phyloP scores from a whole-genome alignment of 2,329 filamentous ascomycete species.

The Ophiosphaerella korrae region DNA sequence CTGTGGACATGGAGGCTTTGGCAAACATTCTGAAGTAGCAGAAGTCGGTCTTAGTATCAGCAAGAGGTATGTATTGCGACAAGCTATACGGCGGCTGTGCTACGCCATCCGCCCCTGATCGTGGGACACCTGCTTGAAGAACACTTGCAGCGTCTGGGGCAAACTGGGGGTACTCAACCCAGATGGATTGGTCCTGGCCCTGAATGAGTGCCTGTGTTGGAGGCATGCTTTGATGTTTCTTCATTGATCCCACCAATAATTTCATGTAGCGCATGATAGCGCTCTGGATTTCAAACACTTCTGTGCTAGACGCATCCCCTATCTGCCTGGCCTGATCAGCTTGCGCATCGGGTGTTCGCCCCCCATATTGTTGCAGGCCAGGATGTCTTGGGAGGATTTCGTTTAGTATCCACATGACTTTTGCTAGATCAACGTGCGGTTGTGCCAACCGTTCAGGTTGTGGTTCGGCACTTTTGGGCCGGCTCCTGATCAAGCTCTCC shows the following conservation, averaged over 20 bases:
- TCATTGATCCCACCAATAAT: slow-evolving; percentile 81
- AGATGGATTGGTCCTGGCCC: slow-evolving; percentile 79
- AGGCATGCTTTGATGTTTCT: slow-evolving; percentile 78
- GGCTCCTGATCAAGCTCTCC: slow-evolving; percentile 72
- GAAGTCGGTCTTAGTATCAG: slow-evolving; percentile 75
- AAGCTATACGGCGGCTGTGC: slow-evolving; percentile 54
- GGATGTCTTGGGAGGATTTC: slow-evolving; percentile 49
- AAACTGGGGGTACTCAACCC: slow-evolving; percentile 77
- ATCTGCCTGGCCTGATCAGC: slow-evolving; percentile 49
- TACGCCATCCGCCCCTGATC: slow-evolving; percentile 40
- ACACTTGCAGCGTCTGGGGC: slow-evolving; percentile 73
- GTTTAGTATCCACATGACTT: slow-evolving; percentile 77
- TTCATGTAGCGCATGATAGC: slow-evolving; percentile 68
- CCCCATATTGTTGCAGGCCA: slow-evolving; percentile 31
- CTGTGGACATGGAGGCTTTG: slow-evolving; percentile 75
- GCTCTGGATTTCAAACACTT: slow-evolving; percentile 58
- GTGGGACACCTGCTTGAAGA: slow-evolving; percentile 51
- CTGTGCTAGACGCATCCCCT: slow-evolving; percentile 52
- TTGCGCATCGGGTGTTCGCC: slow-evolving; percentile 28
- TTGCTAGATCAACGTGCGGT: slow-evolving; percentile 83
- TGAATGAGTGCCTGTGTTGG: slow-evolving; percentile 69
- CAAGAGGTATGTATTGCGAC: slow-evolving; percentile 73
- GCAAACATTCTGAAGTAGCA: slow-evolving; percentile 80
- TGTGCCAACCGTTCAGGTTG: slow-evolving; percentile 65
- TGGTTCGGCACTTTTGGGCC: slow-evolving; percentile 59